These are phyloP conservation scores for Cladobotryum mycophilum DNA, from an alignment of 2,329 filamentous ascomycete species.

Conservation along the genomic window DNA sequence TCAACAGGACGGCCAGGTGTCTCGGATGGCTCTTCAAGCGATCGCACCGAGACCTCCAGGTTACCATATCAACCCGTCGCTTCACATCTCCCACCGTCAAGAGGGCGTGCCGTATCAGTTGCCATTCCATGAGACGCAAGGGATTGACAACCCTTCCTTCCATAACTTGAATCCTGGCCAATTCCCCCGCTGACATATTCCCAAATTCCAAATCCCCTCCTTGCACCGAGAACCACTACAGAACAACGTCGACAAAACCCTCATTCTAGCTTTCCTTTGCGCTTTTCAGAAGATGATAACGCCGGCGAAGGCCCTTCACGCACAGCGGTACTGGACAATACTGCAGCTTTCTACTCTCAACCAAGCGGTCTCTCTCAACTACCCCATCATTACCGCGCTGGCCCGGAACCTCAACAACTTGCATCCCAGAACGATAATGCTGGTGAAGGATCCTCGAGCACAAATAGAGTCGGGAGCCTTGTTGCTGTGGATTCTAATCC, in stretches of 20 bases:
- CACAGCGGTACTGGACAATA: background rate
- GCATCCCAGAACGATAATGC: background rate
- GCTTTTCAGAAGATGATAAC: background rate
- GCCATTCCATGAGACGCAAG: conserved; percentile 8
- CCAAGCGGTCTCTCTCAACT: no score
- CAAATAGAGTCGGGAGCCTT: background rate
- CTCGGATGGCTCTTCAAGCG: conserved; percentile 31
- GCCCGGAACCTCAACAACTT: background rate
- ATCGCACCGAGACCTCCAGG: conserved; percentile 47
- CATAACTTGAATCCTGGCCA: conserved; percentile 4
- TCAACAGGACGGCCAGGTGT: conserved; percentile 32
- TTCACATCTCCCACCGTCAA: conserved; percentile 4
- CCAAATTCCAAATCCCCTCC: conserved; percentile 17
- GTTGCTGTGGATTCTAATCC: background rate
- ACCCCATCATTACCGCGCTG: background rate
- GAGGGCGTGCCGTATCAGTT: conserved; percentile 1
- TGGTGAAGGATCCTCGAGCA: background rate
- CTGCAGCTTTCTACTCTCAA: background rate
- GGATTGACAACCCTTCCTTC: background rate
- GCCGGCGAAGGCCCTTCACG: background rate
- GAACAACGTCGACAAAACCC: background rate
- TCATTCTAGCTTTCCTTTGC: background rate
- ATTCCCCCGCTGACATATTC: conserved; percentile 3
- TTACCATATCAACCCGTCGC: conserved; percentile 20
- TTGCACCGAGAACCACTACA: conserved; percentile 6